A percentile compares a stretch with the other conserved stretches of the same genome.
phyloP scores from a whole-genome alignment of 345 rosid genomes.

The Salix brachista region DNA sequence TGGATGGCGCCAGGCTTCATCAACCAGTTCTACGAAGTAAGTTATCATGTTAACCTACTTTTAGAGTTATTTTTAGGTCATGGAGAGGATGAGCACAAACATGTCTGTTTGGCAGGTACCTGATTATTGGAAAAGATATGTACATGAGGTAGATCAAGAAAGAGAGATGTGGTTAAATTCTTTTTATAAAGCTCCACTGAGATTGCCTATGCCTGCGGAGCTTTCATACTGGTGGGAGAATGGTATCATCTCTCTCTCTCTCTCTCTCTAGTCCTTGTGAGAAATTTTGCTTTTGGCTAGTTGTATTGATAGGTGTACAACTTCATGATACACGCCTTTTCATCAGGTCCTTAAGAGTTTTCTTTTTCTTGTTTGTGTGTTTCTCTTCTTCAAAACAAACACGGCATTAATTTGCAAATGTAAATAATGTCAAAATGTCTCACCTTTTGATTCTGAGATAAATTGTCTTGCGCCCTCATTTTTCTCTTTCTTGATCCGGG shows the following conservation, averaged over 20 bases:
- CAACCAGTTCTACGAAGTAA: conserved; percentile 80
- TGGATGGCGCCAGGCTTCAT: conserved; percentile 99
- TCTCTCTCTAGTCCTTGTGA: background rate
- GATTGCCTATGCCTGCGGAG: conserved; percentile 94
- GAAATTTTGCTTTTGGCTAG: background rate
- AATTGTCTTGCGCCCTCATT: background rate
- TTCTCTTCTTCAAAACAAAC: background rate
- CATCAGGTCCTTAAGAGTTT: background rate
- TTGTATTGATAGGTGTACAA: background rate
- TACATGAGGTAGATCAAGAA: conserved; percentile 81
- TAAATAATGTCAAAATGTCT: background rate
- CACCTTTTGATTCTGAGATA: background rate
- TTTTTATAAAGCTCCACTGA: conserved; percentile 81
- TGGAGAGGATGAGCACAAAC: conserved; percentile 11
- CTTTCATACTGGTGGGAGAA: conserved; percentile 93
- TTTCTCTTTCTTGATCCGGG: background rate
- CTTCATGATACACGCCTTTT: background rate
- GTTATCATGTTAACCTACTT: conserved; percentile 12
- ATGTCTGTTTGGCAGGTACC: conserved; percentile 58
- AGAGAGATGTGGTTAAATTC: conserved; percentile 95
- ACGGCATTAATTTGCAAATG: background rate
- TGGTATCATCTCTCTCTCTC: conserved; percentile 33
- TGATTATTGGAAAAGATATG: conserved; percentile 86
- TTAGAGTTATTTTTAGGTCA: conserved; percentile 8
- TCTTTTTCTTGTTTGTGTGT: background rate